Percentiles rank a stretch among this genome's conserved stretches.
These are phyloP conservation scores for Clarireedia homoeocarpa DNA, from an alignment of 2,329 filamentous ascomycete species.

Conservation along the genomic window DNA sequence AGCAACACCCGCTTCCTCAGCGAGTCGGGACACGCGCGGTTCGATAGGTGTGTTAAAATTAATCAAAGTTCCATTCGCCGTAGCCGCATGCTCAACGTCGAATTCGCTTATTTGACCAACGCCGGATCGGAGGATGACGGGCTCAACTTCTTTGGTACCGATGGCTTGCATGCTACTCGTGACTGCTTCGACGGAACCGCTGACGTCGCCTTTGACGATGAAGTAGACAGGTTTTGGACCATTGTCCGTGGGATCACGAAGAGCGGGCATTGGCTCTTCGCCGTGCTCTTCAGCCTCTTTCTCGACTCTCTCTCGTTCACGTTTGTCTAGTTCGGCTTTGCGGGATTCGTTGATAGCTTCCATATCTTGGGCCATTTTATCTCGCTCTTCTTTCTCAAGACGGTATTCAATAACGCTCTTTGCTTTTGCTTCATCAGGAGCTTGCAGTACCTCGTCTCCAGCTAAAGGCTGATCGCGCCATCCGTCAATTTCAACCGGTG, in stretches of 20 bases:
- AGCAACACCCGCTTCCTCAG: slow-evolving; percentile 61
- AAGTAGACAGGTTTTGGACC: slow-evolving; percentile 60
- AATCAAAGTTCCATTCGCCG: slow-evolving; percentile 67
- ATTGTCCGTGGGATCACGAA: slow-evolving; percentile 22
- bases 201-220: slow-evolving; percentile 86
- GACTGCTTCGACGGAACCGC: slow-evolving; percentile 88
- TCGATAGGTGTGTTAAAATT: slow-evolving; percentile 76
- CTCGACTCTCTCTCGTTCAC: slow-evolving; percentile 52
- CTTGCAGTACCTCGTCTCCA: slow-evolving; percentile 82
- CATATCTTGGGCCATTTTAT: slow-evolving; percentile 59
- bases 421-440: slow-evolving; percentile 68
- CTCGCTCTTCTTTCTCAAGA: slow-evolving; percentile 60
- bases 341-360: slow-evolving; percentile 68
- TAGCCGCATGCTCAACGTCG: slow-evolving; percentile 80
- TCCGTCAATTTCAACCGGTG: slow-evolving; percentile 87
- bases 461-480: slow-evolving; percentile 84
- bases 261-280: slow-evolving; percentile 26
- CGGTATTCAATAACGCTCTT: slow-evolving; percentile 73
- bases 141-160: slow-evolving; percentile 75
- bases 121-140: slow-evolving; percentile 67
- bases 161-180: slow-evolving; percentile 67
- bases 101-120: slow-evolving; percentile 77
- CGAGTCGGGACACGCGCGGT: slow-evolving; percentile 58
- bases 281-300: slow-evolving; percentile 34
- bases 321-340: slow-evolving; percentile 46